A percentile compares a stretch with the other conserved stretches of the same genome.
Evolutionary conservation across 2,329 filamentous ascomycete genomes (phyloP).

Genomic region (Fusarium concolor): DNA sequence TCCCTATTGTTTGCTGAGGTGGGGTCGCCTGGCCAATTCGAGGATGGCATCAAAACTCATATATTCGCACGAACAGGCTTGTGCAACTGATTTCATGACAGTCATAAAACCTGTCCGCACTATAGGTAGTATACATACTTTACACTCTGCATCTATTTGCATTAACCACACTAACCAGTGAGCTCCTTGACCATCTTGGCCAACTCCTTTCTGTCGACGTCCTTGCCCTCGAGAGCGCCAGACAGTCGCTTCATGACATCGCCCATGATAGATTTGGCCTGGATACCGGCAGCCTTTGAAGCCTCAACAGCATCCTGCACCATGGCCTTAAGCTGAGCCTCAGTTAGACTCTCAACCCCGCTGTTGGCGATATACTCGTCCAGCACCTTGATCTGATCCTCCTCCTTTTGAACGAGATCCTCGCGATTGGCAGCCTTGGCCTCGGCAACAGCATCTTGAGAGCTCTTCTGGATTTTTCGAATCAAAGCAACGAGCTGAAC

Average conservation of each 20-base stretch:
- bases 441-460: constrained; percentile 70
- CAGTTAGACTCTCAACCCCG: constrained; percentile 67
- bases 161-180: constrained; percentile 24
- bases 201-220: constrained; percentile 71
- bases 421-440: constrained; percentile 72
- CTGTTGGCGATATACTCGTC: constrained; percentile 72
- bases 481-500: constrained; percentile 75
- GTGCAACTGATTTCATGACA: constrained; percentile 3
- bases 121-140: constrained; percentile 42
- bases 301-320: constrained; percentile 65
- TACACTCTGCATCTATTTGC: constrained; percentile 28
- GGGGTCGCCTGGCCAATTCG: constrained; percentile 7
- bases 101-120: constrained; percentile 11
- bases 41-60: neutral
- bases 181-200: constrained; percentile 70
- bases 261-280: constrained; percentile 63
- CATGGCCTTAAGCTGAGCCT: constrained; percentile 67
- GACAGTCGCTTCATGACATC: constrained; percentile 73
- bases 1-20: neutral
- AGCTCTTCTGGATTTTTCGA: constrained; percentile 69
- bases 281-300: constrained; percentile 59
- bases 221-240: constrained; percentile 69
- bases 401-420: constrained; percentile 78
- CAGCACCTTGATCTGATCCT: constrained; percentile 72
- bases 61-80: constrained; percentile 17